Base-by-base conservation (phyloP, 345 rosid species). In the Abelmoschus esculentus region DNA sequence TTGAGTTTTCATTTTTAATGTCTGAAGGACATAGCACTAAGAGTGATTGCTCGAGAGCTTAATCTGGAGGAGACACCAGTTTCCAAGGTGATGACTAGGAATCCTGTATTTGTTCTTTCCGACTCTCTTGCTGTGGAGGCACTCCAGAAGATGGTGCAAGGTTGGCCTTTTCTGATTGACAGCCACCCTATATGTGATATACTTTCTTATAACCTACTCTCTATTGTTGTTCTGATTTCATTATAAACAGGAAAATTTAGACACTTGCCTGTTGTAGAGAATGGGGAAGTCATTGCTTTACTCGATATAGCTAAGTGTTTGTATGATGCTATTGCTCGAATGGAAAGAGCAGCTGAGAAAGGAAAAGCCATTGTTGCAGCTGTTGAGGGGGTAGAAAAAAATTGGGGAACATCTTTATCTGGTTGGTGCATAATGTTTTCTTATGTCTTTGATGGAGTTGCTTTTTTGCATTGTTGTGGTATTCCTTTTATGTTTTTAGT, bases 331-430 rank as follows among this genome's bases (percentile, higher is more conserved):
- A 96, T 96, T 82, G 97, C 97, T 72, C 97, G 99, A 54, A 79
- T 96, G 99, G 99, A 96, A 83, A 92, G 99, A 79, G 96, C 95
- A 32, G 92, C 97, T 80, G 99, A 96, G 80, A 96, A 96, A 75
- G 98, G 99, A 67, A 96, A 96, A 70, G 99, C 98, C 46, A 90
- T 96, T 73, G 98, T 98, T 80, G 98, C 99, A 44, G 98, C 98
- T 5, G 99, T 96, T 58, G 99, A 96, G 89, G 99, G 98, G 40
- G 98, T 89, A 70, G 99, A 96, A 72, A 96, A 86, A 68, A 85
- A 84, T 67, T 96, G 98, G 97, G 92, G 97, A 64, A 72, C 98
- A 58, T 84, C 93, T 40, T 52, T 87, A 14, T 78, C 96, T 73
- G 98, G 99, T 96, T 26, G 18, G 89, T 76, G 38, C 74, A 69